Evolutionary conservation across 441 rosid genomes (phyloP), one percentile per base, ranked within the genome.

Genomic region (Erodium moschatum): DNA sequence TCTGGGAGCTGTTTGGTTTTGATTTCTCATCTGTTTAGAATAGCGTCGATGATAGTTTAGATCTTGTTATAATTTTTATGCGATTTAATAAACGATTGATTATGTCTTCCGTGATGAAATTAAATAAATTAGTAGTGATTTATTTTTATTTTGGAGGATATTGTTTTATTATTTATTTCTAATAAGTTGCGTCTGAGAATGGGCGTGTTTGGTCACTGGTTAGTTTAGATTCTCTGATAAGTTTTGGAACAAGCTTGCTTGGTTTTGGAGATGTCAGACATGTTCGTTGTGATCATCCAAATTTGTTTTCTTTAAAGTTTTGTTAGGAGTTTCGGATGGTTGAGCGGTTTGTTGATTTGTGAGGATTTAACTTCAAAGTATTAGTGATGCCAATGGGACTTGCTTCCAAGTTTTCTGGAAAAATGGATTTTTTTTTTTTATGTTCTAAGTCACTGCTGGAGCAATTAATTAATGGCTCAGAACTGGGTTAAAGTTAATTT

Each of bases 321-420:
- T 62, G 18, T 62, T 29, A 27, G 29, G 65, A 27, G 40, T 62
- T n/a, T 62, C 65, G n/a, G 65, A 29, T 62, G 29, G 65, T 27
- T 62, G 65, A 27, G 65, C 65, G 65, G 38, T 62, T 27, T 62
- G 65, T 62, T 62, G 65, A 62, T 62, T 62, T 62, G 29, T 16
- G 67, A 15, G 44, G 67, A 15, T 64, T 63, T 64, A 64, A 31
- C 33, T 42, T 15, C 44, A 31, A 15, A 12, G 16, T 64, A 3
- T 20, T 64, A 64, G 44, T 64, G 67, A 64, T 21, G 67, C 16
- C 12, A 35, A 64, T 33, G 16, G 44, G 67, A 64, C 11, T 54
- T 54, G 67, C 35, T 64, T 64, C 67, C 67, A 31, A 38, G 44
- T 64, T 64, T 35, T 31, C 19, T 33, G 67, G 67, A 15, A 64